Evolutionary conservation across 192 early-diverging fungal species (phyloP), one percentile per base, ranked within the genome.

Genomic region (Paraglomus occultum): DNA sequence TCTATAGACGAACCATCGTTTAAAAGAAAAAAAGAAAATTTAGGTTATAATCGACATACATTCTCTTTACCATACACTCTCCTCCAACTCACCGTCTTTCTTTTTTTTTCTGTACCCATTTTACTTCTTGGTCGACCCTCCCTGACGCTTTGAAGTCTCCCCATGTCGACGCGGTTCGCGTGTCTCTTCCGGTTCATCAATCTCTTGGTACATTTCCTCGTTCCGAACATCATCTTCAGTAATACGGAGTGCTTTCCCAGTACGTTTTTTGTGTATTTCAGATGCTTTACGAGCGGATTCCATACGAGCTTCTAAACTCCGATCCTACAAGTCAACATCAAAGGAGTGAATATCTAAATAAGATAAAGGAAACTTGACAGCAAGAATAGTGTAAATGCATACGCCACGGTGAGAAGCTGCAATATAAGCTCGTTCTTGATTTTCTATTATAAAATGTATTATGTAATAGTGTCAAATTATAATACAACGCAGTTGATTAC

Each of bases 181-280:
- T 31, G 31, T 31, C 31, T 70, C 54, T 38, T 70, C 67, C 31
- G 55, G 44, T 0, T 10, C 14, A 31, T 73, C 67, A 44, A 73
- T 51, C 46, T 73, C 72, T 50, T 53, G 64, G 45, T 73, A 73
- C 72, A 73, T 74, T 59, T 74, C 72, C 45, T 74, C 72, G 2
- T 67, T 67, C 50, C 66, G n/a, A 57, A 74, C 72, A 60, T 67
- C 64, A 51, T 73, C 46, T 8, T 74, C 5, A 6, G 72, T 74
- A n/a, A 74, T 68, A 51, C 51, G 52, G 14, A 74, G 52, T 8
- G 64, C 63, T 68, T 62, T 74, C 4, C 72, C 72, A 0, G 72
- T 74, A 14, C 72, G 65, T 47, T 68, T 65, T 40, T 74, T 68
- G 31, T 74, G 72, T 14, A 67, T 70, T 48, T 67, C 64, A 12